These are phyloP conservation scores for Terana coerulea DNA, from an alignment of 768 basidiomycete species.

Conservation along the genomic window DNA sequence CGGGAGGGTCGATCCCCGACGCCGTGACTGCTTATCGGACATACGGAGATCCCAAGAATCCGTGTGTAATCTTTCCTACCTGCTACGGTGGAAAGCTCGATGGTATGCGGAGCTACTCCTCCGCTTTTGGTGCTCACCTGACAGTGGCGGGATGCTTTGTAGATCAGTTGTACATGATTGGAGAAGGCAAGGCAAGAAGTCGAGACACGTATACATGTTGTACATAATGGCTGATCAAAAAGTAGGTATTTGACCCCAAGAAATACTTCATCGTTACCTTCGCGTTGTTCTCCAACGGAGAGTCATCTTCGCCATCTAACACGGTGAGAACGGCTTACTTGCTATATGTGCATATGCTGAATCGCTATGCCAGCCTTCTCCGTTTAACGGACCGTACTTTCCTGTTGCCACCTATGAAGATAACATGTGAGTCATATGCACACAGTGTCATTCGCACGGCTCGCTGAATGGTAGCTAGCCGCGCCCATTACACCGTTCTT, in stretches of 20 bases:
- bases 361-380: slow-evolving; percentile 43
- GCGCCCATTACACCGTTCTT: slow-evolving; percentile 53
- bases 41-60: slow-evolving; percentile 47
- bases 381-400: slow-evolving; percentile 58
- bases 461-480: slow-evolving; percentile 33
- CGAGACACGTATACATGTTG: too few relatives aligned
- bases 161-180: slow-evolving; percentile 47
- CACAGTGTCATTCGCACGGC: neutral
- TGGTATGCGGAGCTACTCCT: slow-evolving; percentile 30
- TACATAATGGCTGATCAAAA: too few relatives aligned
- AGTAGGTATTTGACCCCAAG: slow-evolving; percentile 48
- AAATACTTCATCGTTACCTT: slow-evolving; percentile 56
- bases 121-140: slow-evolving; percentile 6
- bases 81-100: slow-evolving; percentile 53
- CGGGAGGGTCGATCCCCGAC: slow-evolving; percentile 53
- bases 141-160: too few relatives aligned
- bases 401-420: slow-evolving; percentile 51
- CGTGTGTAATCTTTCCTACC: slow-evolving; percentile 56
- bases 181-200: slow-evolving; percentile 51
- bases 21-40: slow-evolving; percentile 56
- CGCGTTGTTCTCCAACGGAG: slow-evolving; percentile 55
- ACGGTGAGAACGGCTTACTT: too few relatives aligned
- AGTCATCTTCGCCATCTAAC: slow-evolving; percentile 63
- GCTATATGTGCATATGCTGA: too few relatives aligned
- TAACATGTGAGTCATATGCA: slow-evolving; percentile 41